Evolutionary conservation across 495 filamentous ascomycete species (phyloP).

Genomic region (Podospora australis): DNA sequence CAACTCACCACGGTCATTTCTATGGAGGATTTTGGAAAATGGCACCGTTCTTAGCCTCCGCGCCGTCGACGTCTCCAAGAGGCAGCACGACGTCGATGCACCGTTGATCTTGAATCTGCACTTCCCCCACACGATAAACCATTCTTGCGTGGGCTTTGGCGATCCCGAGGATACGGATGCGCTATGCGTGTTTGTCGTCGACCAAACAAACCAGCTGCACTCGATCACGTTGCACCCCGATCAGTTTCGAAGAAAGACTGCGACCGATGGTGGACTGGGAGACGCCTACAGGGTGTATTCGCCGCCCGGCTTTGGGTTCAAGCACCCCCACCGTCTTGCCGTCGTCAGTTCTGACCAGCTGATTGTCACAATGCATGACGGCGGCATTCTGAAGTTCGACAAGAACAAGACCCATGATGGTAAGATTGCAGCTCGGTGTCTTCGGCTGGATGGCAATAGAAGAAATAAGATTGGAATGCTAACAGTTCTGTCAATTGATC

Average conservation of each 20-base stretch:
- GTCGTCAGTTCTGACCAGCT: conserved; percentile 66
- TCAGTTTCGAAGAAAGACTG: conserved; percentile 61
- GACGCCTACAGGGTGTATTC: conserved; percentile 72
- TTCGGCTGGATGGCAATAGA: too few species aligned
- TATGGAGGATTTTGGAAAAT: conserved; percentile 84
- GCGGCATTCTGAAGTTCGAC: conserved; percentile 67
- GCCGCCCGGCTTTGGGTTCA: conserved; percentile 67
- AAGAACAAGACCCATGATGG: conserved; percentile 60
- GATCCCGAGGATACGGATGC: conserved; percentile 73
- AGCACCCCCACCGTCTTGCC: conserved; percentile 72
- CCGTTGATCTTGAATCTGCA: conserved; percentile 69
- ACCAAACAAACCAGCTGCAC: conserved; percentile 68
- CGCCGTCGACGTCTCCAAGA: conserved; percentile 72
- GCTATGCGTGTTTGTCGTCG: conserved; percentile 74
- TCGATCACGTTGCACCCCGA: conserved; percentile 73
- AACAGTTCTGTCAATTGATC: background rate
- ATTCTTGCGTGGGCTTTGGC: conserved; percentile 70
- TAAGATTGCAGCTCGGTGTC: conserved; percentile 28
- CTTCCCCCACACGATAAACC: conserved; percentile 65
- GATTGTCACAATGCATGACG: conserved; percentile 76
- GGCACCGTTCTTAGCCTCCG: conserved; percentile 75
- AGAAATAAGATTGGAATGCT: conserved; percentile 4
- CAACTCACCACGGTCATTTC: conserved; percentile 70
- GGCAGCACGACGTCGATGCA: conserved; percentile 55
- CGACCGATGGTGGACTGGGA: conserved; percentile 61